Evolutionary conservation across 805 yeast species (phyloP).

Genomic region (Zygoascus ofunaensis): DNA sequence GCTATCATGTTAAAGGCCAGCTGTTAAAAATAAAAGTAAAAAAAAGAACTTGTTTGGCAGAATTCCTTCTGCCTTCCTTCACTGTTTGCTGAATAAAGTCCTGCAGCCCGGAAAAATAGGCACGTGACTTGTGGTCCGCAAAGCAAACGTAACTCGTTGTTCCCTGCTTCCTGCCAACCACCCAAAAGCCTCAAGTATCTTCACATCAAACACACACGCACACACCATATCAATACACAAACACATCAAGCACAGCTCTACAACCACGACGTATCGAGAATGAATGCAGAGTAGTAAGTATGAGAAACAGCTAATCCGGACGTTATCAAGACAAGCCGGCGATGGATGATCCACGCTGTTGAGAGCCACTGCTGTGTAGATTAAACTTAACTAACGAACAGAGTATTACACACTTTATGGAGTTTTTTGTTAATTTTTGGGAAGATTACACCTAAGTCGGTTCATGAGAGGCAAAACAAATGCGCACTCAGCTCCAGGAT

Average conservation of each 20-base stretch:
- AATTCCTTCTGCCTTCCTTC: neutral
- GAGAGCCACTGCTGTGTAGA: too few relatives aligned
- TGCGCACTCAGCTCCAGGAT: too few relatives aligned
- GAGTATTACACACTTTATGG: neutral
- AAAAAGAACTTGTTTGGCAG: neutral
- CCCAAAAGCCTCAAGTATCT: neutral
- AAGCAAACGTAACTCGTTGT: neutral
- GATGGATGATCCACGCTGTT: neutral
- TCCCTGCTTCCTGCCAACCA: neutral
- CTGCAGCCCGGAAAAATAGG: neutral
- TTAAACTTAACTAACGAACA: too few relatives aligned
- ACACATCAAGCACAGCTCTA: too few relatives aligned
- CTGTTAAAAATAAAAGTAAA: too few relatives aligned
- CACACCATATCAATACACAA: neutral
- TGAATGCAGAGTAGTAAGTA: conserved; percentile 12
- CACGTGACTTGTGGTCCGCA: neutral
- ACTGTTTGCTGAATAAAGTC: neutral
- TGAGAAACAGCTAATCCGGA: neutral
- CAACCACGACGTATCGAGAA: neutral
- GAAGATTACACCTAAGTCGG: neutral
- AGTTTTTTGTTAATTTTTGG: too few relatives aligned
- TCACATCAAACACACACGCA: neutral
- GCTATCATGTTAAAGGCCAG: too few relatives aligned
- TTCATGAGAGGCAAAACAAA: neutral
- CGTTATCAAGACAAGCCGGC: neutral